phyloP scores from a whole-genome alignment of 345 rosid genomes.

The Linum usitatissimum region DNA sequence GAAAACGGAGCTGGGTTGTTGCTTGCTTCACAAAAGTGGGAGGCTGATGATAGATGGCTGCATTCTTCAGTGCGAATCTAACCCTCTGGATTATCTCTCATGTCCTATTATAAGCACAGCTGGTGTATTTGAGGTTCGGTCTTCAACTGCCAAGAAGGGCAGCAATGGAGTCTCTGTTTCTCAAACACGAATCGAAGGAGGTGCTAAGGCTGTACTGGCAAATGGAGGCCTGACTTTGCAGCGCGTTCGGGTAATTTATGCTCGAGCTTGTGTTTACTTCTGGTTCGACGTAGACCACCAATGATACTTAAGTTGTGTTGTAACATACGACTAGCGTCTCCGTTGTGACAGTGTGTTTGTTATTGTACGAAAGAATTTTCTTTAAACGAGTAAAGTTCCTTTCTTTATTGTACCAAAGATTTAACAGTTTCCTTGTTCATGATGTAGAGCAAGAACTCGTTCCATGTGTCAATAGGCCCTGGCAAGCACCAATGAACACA shows the following conservation, averaged over 20 bases:
- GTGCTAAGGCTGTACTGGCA: conserved; percentile 75
- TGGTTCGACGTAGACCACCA: conserved; percentile 62
- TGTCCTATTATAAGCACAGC: conserved; percentile 81
- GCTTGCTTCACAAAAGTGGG: conserved; percentile 88
- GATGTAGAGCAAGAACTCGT: conserved; percentile 51
- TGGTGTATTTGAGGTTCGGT: conserved; percentile 19
- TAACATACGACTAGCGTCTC: not conserved
- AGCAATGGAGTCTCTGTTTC: conserved; percentile 45
- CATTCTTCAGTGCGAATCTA: conserved; percentile 68
- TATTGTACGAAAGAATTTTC: not conserved
- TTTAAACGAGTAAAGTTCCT: not conserved
- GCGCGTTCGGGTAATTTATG: conserved; percentile 78
- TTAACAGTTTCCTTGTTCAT: conserved; percentile 27
- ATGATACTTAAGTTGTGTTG: not conserved
- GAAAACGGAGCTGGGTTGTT: conserved; percentile 89
- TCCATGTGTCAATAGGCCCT: conserved; percentile 65
- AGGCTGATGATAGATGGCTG: conserved; percentile 83
- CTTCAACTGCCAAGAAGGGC: conserved; percentile 26
- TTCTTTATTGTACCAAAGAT: too few relatives aligned
- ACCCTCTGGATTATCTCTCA: conserved; percentile 81
- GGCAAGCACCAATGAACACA: conserved; percentile 93
- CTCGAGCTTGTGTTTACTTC: conserved; percentile 58
- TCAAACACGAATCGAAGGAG: conserved; percentile 84
- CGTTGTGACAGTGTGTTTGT: not conserved
- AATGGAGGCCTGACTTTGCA: conserved; percentile 69